These are phyloP conservation scores for Ochromonadaceae sp. DNA, from an alignment of 352 stramenopile species.

Conservation along the genomic window DNA sequence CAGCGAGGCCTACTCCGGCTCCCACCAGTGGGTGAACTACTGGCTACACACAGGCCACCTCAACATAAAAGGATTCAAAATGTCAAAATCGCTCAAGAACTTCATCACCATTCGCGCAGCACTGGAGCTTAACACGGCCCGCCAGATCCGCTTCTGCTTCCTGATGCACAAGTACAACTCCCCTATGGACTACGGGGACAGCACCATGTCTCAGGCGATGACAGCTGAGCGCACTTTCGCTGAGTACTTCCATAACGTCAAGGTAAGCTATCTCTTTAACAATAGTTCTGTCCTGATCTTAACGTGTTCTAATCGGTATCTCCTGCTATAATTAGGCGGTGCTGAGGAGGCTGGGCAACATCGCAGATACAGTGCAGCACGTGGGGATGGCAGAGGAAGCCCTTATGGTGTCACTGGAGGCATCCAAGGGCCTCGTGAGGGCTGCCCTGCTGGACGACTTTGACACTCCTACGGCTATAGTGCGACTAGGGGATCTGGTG, in stretches of 20 bases:
- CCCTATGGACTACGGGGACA: conserved; percentile 83
- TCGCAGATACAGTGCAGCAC: neutral
- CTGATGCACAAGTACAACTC: conserved; percentile 81
- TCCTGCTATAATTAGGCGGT: too few species aligned
- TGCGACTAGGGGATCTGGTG: conserved; percentile 52
- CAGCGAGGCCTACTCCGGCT: conserved; percentile 27
- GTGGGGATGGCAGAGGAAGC: conserved; percentile 46
- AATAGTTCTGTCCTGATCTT: too few species aligned
- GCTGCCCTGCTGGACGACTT: conserved; percentile 64
- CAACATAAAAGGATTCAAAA: conserved; percentile 94
- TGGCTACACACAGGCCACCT: conserved; percentile 92
- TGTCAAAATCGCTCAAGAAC: conserved; percentile 97
- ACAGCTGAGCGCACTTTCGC: conserved; percentile 68
- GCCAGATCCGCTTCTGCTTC: conserved; percentile 60
- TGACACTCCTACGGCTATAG: conserved; percentile 62
- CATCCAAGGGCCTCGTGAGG: conserved; percentile 58
- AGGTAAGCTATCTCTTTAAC: too few species aligned
- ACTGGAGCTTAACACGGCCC: conserved; percentile 33
- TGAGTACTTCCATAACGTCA: conserved; percentile 84
- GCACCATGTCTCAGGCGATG: conserved; percentile 75
- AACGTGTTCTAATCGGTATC: too few species aligned
- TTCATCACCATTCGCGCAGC: conserved; percentile 78
- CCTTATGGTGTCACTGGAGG: conserved; percentile 44
- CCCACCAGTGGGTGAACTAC: conserved; percentile 80
- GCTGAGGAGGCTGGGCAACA: conserved; percentile 21